phyloP scores from a whole-genome alignment of 306 rosid species.

The Erythrophleum fordii region DNA sequence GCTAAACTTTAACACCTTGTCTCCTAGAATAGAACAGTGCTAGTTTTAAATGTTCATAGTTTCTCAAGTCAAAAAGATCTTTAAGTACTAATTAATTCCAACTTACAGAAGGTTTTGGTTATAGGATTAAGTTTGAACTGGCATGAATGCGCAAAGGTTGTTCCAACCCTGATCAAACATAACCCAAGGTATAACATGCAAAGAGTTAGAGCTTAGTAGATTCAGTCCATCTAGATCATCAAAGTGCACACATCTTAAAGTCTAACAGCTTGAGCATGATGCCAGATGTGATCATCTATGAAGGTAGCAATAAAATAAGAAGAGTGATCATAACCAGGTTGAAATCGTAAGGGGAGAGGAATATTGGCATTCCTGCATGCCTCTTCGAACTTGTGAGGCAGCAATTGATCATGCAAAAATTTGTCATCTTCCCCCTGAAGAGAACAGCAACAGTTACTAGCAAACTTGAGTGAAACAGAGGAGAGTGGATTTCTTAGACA shows the following conservation, averaged over 20 bases:
- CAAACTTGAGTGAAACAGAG: too few species aligned
- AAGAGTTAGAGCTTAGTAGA: too few species aligned
- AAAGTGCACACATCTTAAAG: slow-evolving; percentile 50
- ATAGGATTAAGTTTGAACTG: neutral
- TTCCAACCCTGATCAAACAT: too few species aligned
- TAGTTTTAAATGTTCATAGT: neutral
- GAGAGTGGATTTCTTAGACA: too few species aligned
- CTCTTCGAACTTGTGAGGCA: slow-evolving; percentile 80
- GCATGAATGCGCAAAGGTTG: neutral
- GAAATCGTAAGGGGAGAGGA: slow-evolving; percentile 71
- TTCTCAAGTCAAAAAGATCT: too few species aligned
- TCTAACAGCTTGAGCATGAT: slow-evolving; percentile 90
- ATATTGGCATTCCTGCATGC: slow-evolving; percentile 73
- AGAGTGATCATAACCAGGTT: slow-evolving; percentile 89
- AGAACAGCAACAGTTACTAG: too few species aligned
- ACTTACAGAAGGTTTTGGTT: neutral
- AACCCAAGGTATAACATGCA: too few species aligned
- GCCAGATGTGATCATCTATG: slow-evolving; percentile 89
- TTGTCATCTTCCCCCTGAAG: slow-evolving; percentile 91
- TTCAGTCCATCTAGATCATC: slow-evolving; percentile 11
- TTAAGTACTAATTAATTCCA: neutral
- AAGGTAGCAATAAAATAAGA: slow-evolving; percentile 82
- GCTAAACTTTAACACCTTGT: too few species aligned
- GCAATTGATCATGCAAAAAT: slow-evolving; percentile 71
- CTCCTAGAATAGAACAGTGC: neutral